Evolutionary conservation across 2,329 filamentous ascomycete genomes (phyloP).

Genomic region (Tolypocladium sp.): DNA sequence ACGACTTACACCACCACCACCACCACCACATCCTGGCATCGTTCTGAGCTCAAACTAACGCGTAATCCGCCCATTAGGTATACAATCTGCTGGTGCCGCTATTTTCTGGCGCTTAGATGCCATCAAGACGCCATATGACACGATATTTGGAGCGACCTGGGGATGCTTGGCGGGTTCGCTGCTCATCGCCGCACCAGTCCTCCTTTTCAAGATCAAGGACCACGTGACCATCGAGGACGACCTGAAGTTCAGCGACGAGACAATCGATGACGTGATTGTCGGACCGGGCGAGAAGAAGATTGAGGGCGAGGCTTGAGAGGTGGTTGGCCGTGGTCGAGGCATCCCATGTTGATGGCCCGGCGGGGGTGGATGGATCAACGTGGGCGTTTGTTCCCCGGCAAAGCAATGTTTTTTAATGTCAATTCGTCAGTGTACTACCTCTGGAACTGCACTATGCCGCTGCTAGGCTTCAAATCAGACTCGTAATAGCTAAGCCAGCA

Average conservation of each 20-base stretch:
- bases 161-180: constrained; percentile 65
- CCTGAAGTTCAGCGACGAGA: constrained; percentile 78
- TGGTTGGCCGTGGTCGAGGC: no score
- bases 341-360: no score
- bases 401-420: no score
- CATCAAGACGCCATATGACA: constrained; percentile 47
- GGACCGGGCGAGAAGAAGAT: not conserved
- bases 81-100: constrained; percentile 66
- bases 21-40: not conserved
- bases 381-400: no score
- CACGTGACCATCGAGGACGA: constrained; percentile 76
- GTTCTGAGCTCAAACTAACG: not conserved
- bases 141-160: constrained; percentile 66
- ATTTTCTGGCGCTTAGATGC: constrained; percentile 28
- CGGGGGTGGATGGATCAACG: no score
- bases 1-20: not conserved
- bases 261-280: constrained; percentile 53
- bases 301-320: not conserved
- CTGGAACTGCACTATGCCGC: no score
- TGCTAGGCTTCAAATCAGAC: no score
- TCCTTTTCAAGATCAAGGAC: constrained; percentile 72
- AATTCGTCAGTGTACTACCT: no score
- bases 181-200: constrained; percentile 67
- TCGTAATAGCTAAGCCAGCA: no score
- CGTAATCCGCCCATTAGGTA: no score